Conservation (phyloP, 352 stramenopile species). For the Pythium apleroticum region DNA sequence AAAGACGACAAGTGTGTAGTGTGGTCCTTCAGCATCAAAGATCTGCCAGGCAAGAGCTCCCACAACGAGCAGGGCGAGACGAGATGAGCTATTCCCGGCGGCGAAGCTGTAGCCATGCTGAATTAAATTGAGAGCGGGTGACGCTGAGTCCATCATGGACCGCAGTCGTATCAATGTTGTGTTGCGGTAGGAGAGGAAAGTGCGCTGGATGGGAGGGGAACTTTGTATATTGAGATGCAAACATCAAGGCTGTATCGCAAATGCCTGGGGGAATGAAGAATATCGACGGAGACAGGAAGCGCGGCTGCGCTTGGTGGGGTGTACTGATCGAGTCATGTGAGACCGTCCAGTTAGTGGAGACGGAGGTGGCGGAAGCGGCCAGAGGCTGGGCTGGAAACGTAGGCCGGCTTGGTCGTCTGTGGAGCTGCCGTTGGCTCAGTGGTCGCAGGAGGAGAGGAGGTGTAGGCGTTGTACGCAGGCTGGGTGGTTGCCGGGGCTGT, state of each 20-base stretch:
- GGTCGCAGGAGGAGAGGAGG: not conserved
- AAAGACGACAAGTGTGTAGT: too few relatives aligned
- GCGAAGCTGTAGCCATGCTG: too few relatives aligned
- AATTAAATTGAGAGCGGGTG: too few relatives aligned
- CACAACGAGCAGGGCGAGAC: too few relatives aligned
- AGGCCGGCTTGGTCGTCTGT: not conserved
- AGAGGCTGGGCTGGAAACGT: not conserved
- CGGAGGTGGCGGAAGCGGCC: not conserved
- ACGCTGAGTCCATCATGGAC: too few relatives aligned
- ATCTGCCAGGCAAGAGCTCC: too few relatives aligned
- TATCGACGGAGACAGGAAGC: not conserved
- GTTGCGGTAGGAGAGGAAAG: too few relatives aligned
- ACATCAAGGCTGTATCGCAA: not conserved
- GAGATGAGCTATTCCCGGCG: too few relatives aligned
- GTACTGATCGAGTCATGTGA: slow-evolving; percentile 1
- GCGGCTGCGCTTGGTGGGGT: not conserved
- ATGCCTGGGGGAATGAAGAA: not conserved
- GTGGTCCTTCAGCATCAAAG: too few relatives aligned
- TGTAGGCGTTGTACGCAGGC: not conserved
- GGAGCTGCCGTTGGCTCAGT: not conserved
- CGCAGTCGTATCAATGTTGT: too few relatives aligned
- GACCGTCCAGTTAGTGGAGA: not conserved
- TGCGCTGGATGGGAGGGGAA: too few relatives aligned
- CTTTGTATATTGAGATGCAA: not conserved
- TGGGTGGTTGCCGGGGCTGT: not conserved